Evolutionary conservation across 371 early-diverging fungal genomes (phyloP), one percentile per base, ranked within the genome.

Genomic region (Actinomortierella ambigua): DNA sequence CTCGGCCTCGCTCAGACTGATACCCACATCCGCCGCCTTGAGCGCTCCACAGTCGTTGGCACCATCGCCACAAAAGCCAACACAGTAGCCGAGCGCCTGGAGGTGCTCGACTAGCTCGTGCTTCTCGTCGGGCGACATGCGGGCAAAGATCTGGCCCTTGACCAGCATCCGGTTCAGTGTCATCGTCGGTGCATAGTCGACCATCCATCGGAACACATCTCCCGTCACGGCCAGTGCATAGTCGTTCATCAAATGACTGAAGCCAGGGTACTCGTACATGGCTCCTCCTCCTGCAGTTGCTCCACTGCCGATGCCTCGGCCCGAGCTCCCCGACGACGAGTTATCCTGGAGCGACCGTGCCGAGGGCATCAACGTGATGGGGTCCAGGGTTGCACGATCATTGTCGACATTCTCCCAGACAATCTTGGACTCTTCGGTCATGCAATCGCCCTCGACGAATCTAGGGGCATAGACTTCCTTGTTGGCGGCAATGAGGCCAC

Each of bases 1-100:
- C 67, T 98, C 99, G 14, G 98, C 98, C 63, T 97, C 95, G 7
- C 96, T 95, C 28, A 99, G 78, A 17, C 98, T 95, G 17, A 99
- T 79, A 1, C 99, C 99, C 28, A 99, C 96, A 79, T 99, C 98
- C 9, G 99, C 99, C 26, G 94, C 94, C 57, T 94, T 94, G 15
- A 99, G 83, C 2, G 99, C 99, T 22, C 98, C 98, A 81, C 98
- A 97, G 79, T 99, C 99, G 69, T 99, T 99, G 34, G 99, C 99
- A 8, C 99, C 99, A 81, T 99, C 99, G n/a, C 99, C 99, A 79
- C 96, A 96, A 63, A 99, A 98, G 0, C 96, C 95, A 8, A 94
- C 92, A 66, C 92, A 93, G 77, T 97, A 95, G 5, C 93, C 97
- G 29, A 97, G 80, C 14, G 80, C 83, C 77, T 98, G 96, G 23